These are phyloP conservation scores for Kodamaea neixiangensis DNA, from an alignment of 805 yeast genomes.

Conservation along the genomic window DNA sequence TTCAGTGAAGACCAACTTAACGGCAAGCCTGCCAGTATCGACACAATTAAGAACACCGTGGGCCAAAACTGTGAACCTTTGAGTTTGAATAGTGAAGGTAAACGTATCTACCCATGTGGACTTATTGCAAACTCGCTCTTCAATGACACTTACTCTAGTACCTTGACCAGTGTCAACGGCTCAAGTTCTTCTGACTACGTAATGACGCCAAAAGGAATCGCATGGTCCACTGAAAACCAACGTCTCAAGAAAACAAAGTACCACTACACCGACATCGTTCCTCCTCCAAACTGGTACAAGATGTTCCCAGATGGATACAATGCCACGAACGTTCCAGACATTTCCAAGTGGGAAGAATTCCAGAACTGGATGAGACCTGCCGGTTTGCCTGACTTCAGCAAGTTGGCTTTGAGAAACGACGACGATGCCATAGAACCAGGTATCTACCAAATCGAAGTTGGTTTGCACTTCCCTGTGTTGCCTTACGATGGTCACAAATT, in stretches of 20 bases:
- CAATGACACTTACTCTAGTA: slow-evolving; percentile 61
- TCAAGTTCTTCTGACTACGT: slow-evolving; percentile 26
- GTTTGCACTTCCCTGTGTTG: slow-evolving; percentile 77
- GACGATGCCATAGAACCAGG: slow-evolving; percentile 57
- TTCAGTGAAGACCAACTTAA: slow-evolving; percentile 45
- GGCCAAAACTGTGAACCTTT: slow-evolving; percentile 50
- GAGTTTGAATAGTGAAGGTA: slow-evolving; percentile 41
- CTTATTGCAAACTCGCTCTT: slow-evolving; percentile 78
- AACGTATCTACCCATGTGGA: slow-evolving; percentile 76
- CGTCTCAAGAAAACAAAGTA: slow-evolving; percentile 45
- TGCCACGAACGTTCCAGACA: slow-evolving; percentile 44
- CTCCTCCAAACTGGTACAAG: slow-evolving; percentile 50
- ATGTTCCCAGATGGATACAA: slow-evolving; percentile 45
- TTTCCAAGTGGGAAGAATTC: slow-evolving; percentile 44
- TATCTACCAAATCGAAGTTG: slow-evolving; percentile 62
- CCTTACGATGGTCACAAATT: slow-evolving; percentile 69
- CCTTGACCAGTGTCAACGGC: slow-evolving; percentile 41
- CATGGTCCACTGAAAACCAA: slow-evolving; percentile 41
- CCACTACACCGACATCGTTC: slow-evolving; percentile 37
- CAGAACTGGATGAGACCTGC: slow-evolving; percentile 51
- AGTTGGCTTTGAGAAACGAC: slow-evolving; percentile 62
- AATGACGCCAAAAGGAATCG: slow-evolving; percentile 42
- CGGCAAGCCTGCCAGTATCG: slow-evolving; percentile 39
- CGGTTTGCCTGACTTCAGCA: slow-evolving; percentile 43
- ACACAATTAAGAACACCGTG: slow-evolving; percentile 38